phyloP scores from a whole-genome alignment of 495 filamentous ascomycete genomes.

The Aspergillus kassunensis region DNA sequence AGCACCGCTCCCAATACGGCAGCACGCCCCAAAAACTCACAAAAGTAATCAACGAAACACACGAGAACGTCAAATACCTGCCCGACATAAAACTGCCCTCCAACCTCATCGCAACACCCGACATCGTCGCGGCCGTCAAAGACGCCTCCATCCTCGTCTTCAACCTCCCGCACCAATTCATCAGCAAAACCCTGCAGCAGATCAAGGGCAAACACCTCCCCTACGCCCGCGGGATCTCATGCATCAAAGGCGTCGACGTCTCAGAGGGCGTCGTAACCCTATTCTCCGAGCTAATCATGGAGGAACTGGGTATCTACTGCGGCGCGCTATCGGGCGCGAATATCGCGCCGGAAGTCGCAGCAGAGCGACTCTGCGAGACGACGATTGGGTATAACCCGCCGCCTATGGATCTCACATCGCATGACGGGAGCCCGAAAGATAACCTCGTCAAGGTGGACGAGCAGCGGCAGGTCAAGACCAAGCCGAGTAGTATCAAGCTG shows the following conservation, averaged over 20 bases:
- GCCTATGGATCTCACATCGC: conserved; percentile 43
- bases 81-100: conserved; percentile 67
- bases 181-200: conserved; percentile 69
- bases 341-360: conserved; percentile 82
- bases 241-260: conserved; percentile 91
- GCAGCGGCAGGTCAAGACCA: conserved; percentile 14
- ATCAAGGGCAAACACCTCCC: conserved; percentile 74
- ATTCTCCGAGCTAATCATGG: conserved; percentile 78
- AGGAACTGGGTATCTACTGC: conserved; percentile 81
- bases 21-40: conserved; percentile 71
- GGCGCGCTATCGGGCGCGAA: conserved; percentile 86
- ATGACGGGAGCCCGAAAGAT: conserved; percentile 48
- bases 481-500: conserved; percentile 44
- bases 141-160: conserved; percentile 79
- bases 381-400: conserved; percentile 90
- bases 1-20: conserved; percentile 46
- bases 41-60: conserved; percentile 71
- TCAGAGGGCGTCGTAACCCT: conserved; percentile 67
- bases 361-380: conserved; percentile 85
- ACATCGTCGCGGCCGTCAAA: conserved; percentile 65
- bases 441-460: conserved; percentile 13
- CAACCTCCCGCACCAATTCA: conserved; percentile 92
- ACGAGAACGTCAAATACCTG: conserved; percentile 93
- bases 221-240: conserved; percentile 80
- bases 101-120: conserved; percentile 79